phyloP scores from a whole-genome alignment of 768 basidiomycete species.

The Termitomyces titanicus region DNA sequence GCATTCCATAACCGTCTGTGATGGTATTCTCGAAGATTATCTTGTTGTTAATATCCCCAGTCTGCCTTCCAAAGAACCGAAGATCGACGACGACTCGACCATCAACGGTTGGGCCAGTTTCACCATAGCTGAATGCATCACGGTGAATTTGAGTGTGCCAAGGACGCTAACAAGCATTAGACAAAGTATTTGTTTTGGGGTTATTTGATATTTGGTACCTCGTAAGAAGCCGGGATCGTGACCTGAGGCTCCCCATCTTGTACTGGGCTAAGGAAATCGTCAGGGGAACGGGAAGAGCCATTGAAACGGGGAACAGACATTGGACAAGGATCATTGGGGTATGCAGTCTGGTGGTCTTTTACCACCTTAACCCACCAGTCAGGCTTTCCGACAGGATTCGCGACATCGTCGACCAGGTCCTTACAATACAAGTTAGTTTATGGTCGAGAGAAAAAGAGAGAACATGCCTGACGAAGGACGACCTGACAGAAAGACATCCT shows the following conservation, averaged over 20 bases:
- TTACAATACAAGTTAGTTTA: neutral
- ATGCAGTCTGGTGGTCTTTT: neutral
- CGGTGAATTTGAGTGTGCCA: slow-evolving; percentile 33
- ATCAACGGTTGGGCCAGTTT: slow-evolving; percentile 23
- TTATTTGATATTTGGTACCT: neutral
- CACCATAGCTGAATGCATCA: slow-evolving; percentile 34
- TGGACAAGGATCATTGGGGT: neutral
- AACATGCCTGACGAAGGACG: neutral
- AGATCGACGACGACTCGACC: slow-evolving; percentile 26
- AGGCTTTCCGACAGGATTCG: neutral
- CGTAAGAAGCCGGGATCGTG: neutral
- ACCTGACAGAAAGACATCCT: neutral
- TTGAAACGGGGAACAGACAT: neutral
- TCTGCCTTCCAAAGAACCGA: neutral
- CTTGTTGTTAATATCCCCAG: neutral
- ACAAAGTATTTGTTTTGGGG: too few species aligned
- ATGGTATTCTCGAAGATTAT: neutral
- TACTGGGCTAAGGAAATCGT: neutral
- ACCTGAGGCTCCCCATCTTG: neutral
- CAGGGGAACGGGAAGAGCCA: neutral
- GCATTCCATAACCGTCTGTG: slow-evolving; percentile 1
- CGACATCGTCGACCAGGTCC: neutral
- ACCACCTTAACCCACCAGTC: neutral
- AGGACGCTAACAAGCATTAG: slow-evolving; percentile 12
- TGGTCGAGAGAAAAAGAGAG: neutral